These are phyloP conservation scores for Suillus variegatus DNA, from an alignment of 768 basidiomycete species.

Conservation along the genomic window DNA sequence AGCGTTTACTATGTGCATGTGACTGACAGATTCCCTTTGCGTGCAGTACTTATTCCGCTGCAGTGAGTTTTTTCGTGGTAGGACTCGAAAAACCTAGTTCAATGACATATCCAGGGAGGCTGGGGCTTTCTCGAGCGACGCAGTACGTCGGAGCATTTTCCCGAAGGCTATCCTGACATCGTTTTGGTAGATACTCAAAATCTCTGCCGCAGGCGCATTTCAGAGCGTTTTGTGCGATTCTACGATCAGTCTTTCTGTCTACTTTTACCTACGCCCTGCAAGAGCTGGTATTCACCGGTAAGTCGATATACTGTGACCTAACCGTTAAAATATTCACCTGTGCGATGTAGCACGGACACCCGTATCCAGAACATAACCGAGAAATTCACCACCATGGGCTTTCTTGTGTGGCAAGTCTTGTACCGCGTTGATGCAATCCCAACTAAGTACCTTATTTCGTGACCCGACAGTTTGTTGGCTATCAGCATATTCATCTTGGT, in stretches of 20 bases:
- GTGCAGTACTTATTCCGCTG: not conserved
- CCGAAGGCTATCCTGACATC: not conserved
- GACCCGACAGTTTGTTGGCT: not conserved
- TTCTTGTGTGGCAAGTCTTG: not conserved
- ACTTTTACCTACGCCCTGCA: constrained; percentile 1
- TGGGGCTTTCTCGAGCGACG: not conserved
- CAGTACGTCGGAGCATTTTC: not conserved
- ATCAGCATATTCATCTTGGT: not conserved
- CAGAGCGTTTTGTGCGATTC: not conserved
- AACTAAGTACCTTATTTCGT: not conserved
- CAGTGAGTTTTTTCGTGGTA: not conserved
- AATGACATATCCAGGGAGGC: not conserved
- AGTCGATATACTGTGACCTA: not conserved
- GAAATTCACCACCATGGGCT: not conserved
- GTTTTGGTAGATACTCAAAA: not conserved
- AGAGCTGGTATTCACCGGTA: constrained; percentile 1
- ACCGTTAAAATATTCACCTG: not conserved
- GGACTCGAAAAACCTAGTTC: not conserved
- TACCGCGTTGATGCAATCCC: not conserved
- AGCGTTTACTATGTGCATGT: not conserved
- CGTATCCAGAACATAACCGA: not conserved
- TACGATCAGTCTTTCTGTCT: not conserved
- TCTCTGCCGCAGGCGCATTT: not conserved
- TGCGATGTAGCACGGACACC: constrained; percentile 1
- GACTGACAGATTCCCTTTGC: not conserved